Evolutionary conservation across 2,329 filamentous ascomycete genomes (phyloP), one percentile per base, ranked within the genome.

Genomic region (Colletotrichum limetticola): DNA sequence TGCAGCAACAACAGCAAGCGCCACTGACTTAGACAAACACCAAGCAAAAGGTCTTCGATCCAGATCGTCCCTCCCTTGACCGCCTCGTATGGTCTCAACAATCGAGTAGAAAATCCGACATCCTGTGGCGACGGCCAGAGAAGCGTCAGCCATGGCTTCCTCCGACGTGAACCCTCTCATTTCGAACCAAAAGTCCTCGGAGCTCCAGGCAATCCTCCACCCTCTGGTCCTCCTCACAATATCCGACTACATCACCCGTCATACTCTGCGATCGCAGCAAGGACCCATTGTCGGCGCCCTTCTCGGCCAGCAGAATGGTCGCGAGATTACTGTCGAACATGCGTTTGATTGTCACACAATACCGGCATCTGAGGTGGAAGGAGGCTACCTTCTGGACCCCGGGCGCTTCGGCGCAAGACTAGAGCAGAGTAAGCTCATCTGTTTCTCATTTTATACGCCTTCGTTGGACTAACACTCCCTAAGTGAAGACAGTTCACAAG

Each of bases 161-260:
- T 75, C 81, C 72, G 75, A 73, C 72, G 66, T 75, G 76, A 92
- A 91, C 77, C 85, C 91, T 66, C 87, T 94, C 74, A 81, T 95
- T 59, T 94, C 92, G 6, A 87, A 86, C 71, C 88, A 91, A 78
- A 93, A 91, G 82, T 88, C 91, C 76, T 89, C 89, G 55, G 94
- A 97, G 82, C 90, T 97, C 57, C 92, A 95, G 76, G 91, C 95
- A 68, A 91, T 95, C 77, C 91, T 99, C 22, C 97, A 99, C 79
- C 97, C 97, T 30, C 92, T 99, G 61, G 95, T 98, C 65, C 93
- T 98, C 76, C 94, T 99, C 84, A 97, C 94, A 76, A 97, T 99
- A 78, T 98, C 96, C 77, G 97, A 99, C 83, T 97, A 97, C 82
- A 95, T 98, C 82, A 97, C 96, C 71, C 91, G 97, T 73, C 95